Evolutionary conservation across 495 filamentous ascomycete species (phyloP), one percentile per base, ranked within the genome.

Genomic region (Sordaria brevicollis): DNA sequence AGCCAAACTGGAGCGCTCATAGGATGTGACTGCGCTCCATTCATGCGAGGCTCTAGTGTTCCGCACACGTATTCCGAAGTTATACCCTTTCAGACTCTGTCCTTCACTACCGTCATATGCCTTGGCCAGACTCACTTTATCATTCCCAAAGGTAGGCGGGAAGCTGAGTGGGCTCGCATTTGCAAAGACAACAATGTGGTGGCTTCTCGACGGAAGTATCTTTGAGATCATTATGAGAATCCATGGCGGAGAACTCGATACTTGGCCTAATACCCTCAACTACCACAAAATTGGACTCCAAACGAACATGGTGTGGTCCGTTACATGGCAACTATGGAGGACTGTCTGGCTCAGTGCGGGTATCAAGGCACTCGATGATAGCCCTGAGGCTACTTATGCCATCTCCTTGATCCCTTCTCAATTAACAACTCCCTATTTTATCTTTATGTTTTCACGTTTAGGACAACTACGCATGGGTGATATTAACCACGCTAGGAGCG

Each of bases 371-470:
- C 31, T 66, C 13, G 36, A 66, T 34, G 36, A 66, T 19, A 66
- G 65, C 31, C 65, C 13, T 66, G 65, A 66, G 19, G 65, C 36
- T 35, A 66, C 65, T 6, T 66, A 66, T 34, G 65, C 65, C 65
- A 66, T 66, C 65, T 66, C 65, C 25, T 66, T 66, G 25, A 66
- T n/a, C n/a, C n/a, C n/a, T n/a, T n/a, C n/a, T n/a, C n/a, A 66
- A 34, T 35, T 66, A 10, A 35, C 65, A 10, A 34, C 65, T 66
- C 65, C 65, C 65, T n/a, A n/a, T n/a, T n/a, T n/a, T n/a, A n/a
- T n/a, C n/a, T n/a, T n/a, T n/a, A n/a, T n/a, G n/a, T n/a, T n/a
- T n/a, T n/a, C n/a, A n/a, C n/a, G n/a, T n/a, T n/a, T n/a, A n/a
- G n/a, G n/a, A n/a, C n/a, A n/a, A n/a, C n/a, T n/a, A n/a, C n/a